Evolutionary conservation across 202 grass and related monocot genomes (phyloP), one percentile per base, ranked within the genome.

Genomic region (Panicum virgatum): DNA sequence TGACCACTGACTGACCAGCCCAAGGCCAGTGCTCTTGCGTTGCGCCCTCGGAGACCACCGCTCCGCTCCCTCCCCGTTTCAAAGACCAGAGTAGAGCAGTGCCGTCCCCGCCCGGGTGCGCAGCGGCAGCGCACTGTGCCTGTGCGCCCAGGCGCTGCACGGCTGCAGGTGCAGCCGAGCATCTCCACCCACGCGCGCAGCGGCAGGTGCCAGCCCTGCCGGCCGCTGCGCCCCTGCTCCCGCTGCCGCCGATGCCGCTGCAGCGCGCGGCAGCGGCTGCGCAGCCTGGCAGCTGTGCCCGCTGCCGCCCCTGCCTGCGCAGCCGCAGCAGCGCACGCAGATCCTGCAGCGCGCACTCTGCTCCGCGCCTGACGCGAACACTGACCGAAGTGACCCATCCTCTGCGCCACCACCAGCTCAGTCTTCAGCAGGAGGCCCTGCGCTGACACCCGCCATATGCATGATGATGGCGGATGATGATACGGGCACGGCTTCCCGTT

Each of bases 301-400:
- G 32, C 32, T 34, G 32, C 32, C 32, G 32, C 32, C 32, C 29
- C 32, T 34, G 32, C 32, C 32, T 34, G 32, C 32, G 32, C 32
- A 34, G n/a, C n/a, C n/a, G n/a, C 11, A 9, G 56, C 72, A 44
- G 61, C 76, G 78, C 80, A 69, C 84, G 88, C 75, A 89, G 91
- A 72, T 78, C 86, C 91, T 91, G 90, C 81, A 85, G 73, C 88
- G 73, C 83, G 73, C 88, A 81, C 70, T 91, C 88, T 86, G 84
- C 76, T 69, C 87, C 87, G 77, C 78, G 4, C 71, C 81, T 79
- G 83, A 20, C 81, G 64, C 75, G 29, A 82, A 72, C 82, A 85
- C 87, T 91, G 94, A 72, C 82, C 74, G 87, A 97, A 90, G 87
- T 92, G 91, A 94, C 94, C 87, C 91, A 92, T 90, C 87, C 89